Conservation (phyloP, 768 basidiomycete species). For the Galerina marginata region DNA sequence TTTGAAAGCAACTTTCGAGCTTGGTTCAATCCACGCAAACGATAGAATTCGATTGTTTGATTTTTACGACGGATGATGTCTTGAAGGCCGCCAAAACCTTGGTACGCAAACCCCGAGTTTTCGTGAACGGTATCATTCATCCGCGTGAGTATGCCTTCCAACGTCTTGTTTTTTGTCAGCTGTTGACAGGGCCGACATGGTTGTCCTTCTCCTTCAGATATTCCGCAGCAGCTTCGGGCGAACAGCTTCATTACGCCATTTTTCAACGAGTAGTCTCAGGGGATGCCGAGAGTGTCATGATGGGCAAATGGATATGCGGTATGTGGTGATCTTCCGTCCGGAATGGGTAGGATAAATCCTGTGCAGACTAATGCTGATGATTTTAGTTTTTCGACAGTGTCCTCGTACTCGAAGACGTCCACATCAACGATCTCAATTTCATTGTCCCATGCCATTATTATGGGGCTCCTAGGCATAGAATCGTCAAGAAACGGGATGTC, state of each 20-base stretch:
- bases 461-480: background rate
- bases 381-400: background rate
- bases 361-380: background rate
- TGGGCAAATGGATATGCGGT: background rate
- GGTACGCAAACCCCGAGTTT: constrained; percentile 1
- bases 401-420: background rate
- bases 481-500: background rate
- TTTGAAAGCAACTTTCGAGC: constrained; percentile 19
- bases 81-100: background rate
- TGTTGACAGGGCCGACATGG: constrained; percentile 1
- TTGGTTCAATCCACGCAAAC: constrained; percentile 23
- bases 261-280: too few relatives aligned
- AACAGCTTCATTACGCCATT: background rate
- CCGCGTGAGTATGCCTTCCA: constrained; percentile 2
- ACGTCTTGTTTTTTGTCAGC: background rate
- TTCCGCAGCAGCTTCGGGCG: background rate
- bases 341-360: background rate
- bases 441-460: background rate
- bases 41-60: constrained; percentile 12
- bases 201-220: too few relatives aligned
- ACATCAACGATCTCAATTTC: constrained; percentile 3
- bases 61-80: constrained; percentile 5
- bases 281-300: too few relatives aligned
- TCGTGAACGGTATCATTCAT: background rate
- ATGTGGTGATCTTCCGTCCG: background rate